Conservation (phyloP, 1,284 basidiomycete genomes). For the Moesziomyces globuligerus region DNA sequence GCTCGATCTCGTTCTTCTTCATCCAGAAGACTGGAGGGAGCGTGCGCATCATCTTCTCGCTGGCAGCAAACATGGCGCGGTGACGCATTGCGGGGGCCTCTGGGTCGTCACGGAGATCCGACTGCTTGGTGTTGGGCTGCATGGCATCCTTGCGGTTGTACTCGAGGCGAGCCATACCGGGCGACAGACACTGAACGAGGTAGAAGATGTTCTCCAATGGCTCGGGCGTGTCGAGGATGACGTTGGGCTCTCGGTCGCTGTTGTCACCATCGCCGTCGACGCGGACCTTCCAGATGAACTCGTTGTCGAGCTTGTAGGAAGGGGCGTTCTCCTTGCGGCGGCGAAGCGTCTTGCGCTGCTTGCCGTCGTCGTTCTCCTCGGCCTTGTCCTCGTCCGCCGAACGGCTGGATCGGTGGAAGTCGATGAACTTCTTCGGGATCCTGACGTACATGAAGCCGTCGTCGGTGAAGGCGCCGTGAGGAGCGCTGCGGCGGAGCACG, state of each 20-base stretch:
- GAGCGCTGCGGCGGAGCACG: slow-evolving; percentile 58
- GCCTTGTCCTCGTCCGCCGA: slow-evolving; percentile 44
- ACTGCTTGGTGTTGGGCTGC: slow-evolving; percentile 60
- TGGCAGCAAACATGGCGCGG: slow-evolving; percentile 57
- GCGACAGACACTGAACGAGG: slow-evolving; percentile 59
- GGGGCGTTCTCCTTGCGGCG: slow-evolving; percentile 58
- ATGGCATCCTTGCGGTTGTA: slow-evolving; percentile 60
- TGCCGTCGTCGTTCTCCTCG: slow-evolving; percentile 41
- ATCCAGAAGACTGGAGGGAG: slow-evolving; percentile 62
- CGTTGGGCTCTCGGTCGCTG: slow-evolving; percentile 53
- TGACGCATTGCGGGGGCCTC: slow-evolving; percentile 58
- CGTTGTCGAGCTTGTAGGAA: slow-evolving; percentile 58
- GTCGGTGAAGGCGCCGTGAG: slow-evolving; percentile 59
- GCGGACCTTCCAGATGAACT: slow-evolving; percentile 60
- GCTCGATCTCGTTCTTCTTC: slow-evolving; percentile 59
- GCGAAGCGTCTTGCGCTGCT: slow-evolving; percentile 53
- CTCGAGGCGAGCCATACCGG: slow-evolving; percentile 57
- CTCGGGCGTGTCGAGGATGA: slow-evolving; percentile 59
- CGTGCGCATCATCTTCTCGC: slow-evolving; percentile 57
- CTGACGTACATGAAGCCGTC: slow-evolving; percentile 64
- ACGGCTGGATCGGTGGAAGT: slow-evolving; percentile 57
- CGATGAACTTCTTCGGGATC: slow-evolving; percentile 63
- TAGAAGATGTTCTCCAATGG: slow-evolving; percentile 63
- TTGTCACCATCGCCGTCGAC: slow-evolving; percentile 59
- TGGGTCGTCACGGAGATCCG: slow-evolving; percentile 55